Base-by-base conservation (phyloP, 2,329 filamentous ascomycete species). In the Leptosphaerulina australis region DNA sequence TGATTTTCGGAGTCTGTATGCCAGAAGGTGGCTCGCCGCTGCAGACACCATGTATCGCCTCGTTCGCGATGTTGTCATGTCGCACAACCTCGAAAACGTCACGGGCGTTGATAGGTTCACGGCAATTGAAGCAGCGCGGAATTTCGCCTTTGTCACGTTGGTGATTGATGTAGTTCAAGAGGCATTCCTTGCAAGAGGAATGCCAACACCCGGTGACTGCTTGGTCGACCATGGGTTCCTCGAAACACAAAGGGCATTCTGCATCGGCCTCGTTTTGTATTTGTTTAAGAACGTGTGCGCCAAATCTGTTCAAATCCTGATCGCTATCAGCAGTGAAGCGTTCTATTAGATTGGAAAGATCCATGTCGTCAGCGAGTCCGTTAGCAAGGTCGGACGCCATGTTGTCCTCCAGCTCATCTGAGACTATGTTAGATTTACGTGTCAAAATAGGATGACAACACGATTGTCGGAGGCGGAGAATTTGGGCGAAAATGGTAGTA, bases 191-290 rank as follows among this genome's bases (percentile, higher is more conserved):
- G 77, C 94, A 99, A 0, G 94, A 92, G 25, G 90, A 96, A 72
- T 99, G 94, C 91, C 94, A 99, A 74, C 94, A 99, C 0, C 91
- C 90, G 0, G 94, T 97, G 1, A 99, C 94, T 0, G 89, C 88
- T 67, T 96, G 93, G 44, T 97, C 88, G 30, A 90, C 83, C 91
- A 97, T 97, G 3, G 92, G 91, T 70, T 97, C 94, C 71, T 97
- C 93, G 3, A 90, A 85, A 74, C 94, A 99, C 43, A 99, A 89
- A 0, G 94, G 93, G 64, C 94, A 99, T 75, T 99, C 94, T 53
- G 88, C 88, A 51, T 88, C 84, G 0, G 89, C 86, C 66, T 97
- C 93, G 45, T 90, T 89, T 59, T 95, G 89, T 37, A 99, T 99
- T 70, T 97, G 91, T 55, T 88, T 85, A 11, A 99, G 79, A 0